Base-by-base conservation (phyloP, 352 stramenopile species). In the Phytophthora fragariae region DNA sequence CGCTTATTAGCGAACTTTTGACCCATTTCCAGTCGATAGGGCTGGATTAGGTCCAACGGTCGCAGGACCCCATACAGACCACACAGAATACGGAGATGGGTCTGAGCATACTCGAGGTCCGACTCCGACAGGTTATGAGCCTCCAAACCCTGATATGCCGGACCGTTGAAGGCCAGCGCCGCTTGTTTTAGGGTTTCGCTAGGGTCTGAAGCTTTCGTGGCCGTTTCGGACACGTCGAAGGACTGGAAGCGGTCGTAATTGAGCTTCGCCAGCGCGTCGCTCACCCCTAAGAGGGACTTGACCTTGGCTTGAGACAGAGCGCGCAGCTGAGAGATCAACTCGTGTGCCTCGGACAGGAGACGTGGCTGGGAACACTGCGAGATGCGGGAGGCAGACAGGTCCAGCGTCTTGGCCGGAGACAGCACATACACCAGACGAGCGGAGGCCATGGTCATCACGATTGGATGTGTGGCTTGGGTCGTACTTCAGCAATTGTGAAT, bases 21-120 rank as follows among this genome's bases (percentile, higher is more conserved):
- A 10, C 86, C 92, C 97, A 99, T 99, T 89, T 99, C 97, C 39
- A 99, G 80, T 7, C 97, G 91, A 83, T 99, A 99, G 2, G 97
- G 88, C 65, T 99, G 92, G 57, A 99, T 98, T 21, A 93, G 49
- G 75, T 99, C 96, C 62, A 98, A 71, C 4, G 97, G 94, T 44
- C 92, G 82, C 27, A 99, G 72, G 9, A 94, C 84, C 9, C 86
- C 97, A 73, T 99, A 99, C 1, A 99, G 80, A 9, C 96, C 95
- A 77, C 95, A 98, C 19, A 99, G 81, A 71, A 99, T 98, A 35
- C 94, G 86, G 54, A 99, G 77, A 81, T 97, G 88, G 47, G 81
- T 68, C 62, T 96, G 85, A 3, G 88, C 82, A 29, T 85, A 97
- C n/a, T 77, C 69, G 33, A 97, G 70, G n/a, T 98, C 92, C 5